These are phyloP conservation scores for Nicotiana undulata DNA, from an alignment of 257 asterid species.

Conservation along the genomic window DNA sequence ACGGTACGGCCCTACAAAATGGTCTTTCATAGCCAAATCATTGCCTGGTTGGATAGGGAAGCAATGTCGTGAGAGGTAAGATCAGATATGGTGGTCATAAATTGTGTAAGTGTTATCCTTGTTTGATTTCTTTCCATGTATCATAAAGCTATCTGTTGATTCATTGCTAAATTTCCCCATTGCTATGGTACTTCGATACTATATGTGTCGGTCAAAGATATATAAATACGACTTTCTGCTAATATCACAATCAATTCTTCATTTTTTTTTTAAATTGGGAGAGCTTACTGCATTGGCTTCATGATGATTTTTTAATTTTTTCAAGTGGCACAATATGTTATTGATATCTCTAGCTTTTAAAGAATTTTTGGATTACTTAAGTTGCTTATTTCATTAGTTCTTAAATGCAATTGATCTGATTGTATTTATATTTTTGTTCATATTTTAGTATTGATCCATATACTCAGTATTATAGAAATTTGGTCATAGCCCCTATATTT, in stretches of 20 bases:
- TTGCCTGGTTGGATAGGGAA: constrained; percentile 98
- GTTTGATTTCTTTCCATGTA: background rate
- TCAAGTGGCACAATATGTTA: constrained; percentile 81
- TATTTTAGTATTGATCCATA: too few species aligned
- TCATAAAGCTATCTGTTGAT: background rate
- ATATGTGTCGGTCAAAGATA: background rate
- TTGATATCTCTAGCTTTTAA: too few species aligned
- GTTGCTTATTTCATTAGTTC: too few species aligned
- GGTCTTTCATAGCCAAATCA: constrained; percentile 91
- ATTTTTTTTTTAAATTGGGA: background rate
- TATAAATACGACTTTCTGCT: background rate
- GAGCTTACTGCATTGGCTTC: background rate
- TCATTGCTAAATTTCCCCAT: background rate
- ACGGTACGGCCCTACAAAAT: constrained; percentile 81
- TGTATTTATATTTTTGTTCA: too few species aligned
- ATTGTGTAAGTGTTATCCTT: background rate
- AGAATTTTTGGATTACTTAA: too few species aligned
- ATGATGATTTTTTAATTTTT: background rate
- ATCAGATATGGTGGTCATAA: background rate
- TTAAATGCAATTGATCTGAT: too few species aligned
- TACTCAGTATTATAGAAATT: too few species aligned
- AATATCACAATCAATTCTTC: background rate
- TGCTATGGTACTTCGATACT: background rate
- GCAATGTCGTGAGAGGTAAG: constrained; percentile 98
- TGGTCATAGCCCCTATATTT: too few species aligned